A percentile compares a stretch with the other conserved stretches of the same genome.
Conservation (phyloP, 2,329 filamentous ascomycete species). For the Penicillium thymicola region DNA sequence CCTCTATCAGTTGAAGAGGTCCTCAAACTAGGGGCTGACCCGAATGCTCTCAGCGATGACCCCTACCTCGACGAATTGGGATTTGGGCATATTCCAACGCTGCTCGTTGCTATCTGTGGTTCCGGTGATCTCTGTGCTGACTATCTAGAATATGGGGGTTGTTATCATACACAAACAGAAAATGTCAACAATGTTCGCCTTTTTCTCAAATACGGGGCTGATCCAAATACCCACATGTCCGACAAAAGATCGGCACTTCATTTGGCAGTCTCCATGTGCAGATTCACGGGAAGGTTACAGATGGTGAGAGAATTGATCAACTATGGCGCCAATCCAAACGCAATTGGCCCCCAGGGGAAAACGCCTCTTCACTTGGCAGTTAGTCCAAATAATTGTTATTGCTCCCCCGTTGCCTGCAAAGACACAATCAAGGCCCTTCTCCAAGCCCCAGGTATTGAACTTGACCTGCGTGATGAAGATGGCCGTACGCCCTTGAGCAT, state of each 20-base stretch:
- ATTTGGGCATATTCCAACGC: neutral
- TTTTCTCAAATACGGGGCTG: neutral
- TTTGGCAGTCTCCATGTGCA: neutral
- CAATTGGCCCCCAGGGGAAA: neutral
- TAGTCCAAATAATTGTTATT: accelerated
- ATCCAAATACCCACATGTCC: neutral
- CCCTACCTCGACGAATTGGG: accelerated
- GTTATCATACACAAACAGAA: no score
- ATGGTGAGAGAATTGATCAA: neutral
- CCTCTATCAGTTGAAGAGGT: neutral
- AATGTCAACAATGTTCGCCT: neutral
- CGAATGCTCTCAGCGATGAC: neutral
- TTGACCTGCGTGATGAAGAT: neutral
- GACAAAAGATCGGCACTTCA: neutral
- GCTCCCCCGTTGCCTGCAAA: neutral
- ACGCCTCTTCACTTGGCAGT: neutral
- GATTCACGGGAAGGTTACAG: neutral
- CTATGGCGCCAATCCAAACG: neutral
- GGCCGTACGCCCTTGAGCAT: neutral
- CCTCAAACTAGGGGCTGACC: neutral
- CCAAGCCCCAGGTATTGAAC: neutral
- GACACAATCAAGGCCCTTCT: neutral
- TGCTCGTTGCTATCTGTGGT: neutral
- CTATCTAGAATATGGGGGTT: no score
- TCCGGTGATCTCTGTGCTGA: neutral